These are phyloP conservation scores for Tetrapisispora fleetii DNA, from an alignment of 805 yeast genomes.

Conservation along the genomic window DNA sequence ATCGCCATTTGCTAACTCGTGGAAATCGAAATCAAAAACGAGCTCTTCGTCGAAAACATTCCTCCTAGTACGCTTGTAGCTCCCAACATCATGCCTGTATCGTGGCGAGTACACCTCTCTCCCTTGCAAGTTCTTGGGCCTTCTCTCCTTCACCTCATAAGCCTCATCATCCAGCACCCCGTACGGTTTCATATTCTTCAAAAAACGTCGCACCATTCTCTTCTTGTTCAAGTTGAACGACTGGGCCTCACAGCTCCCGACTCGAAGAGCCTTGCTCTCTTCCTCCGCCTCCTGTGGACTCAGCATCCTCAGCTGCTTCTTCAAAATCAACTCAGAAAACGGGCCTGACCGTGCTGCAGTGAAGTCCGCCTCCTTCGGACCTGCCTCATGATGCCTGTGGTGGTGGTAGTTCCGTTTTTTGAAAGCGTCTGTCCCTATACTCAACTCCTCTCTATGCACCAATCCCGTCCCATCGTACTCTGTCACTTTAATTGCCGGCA, in stretches of 20 bases:
- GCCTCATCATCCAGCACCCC: conserved; percentile 1
- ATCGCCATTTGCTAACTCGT: no score
- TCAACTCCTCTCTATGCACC: not conserved
- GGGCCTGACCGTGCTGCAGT: conserved; percentile 24
- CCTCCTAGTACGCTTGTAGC: not conserved
- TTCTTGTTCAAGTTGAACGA: conserved; percentile 7
- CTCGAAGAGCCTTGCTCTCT: not conserved
- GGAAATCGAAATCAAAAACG: not conserved
- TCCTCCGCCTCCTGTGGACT: not conserved
- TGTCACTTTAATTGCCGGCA: not conserved
- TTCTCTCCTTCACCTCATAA: not conserved
- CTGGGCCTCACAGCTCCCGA: not conserved
- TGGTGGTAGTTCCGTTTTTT: conserved; percentile 3
- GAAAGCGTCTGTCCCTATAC: not conserved
- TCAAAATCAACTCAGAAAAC: conserved; percentile 22
- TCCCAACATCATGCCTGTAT: not conserved
- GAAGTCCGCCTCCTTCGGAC: not conserved
- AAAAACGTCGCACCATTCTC: conserved; percentile 19
- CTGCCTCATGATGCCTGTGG: not conserved
- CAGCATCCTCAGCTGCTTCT: not conserved
- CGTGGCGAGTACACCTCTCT: not conserved
- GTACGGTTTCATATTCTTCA: conserved; percentile 18
- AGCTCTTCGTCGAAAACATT: not conserved
- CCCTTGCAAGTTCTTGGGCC: not conserved
- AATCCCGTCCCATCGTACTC: not conserved